A percentile compares a stretch with the other conserved stretches of the same genome.
These are phyloP conservation scores for Candida jianshihensis DNA, from an alignment of 805 yeast genomes.

Conservation along the genomic window DNA sequence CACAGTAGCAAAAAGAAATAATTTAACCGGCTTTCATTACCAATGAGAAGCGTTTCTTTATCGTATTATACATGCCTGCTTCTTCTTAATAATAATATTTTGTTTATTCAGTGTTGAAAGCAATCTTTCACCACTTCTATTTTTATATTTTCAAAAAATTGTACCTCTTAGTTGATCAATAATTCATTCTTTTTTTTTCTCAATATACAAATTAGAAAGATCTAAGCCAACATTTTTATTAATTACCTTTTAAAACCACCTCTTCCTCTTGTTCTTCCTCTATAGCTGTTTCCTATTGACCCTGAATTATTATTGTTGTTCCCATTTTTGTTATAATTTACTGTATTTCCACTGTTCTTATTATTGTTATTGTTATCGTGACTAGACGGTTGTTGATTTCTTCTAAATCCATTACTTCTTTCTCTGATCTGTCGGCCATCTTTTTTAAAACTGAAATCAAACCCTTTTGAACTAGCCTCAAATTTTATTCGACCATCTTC, in stretches of 20 bases:
- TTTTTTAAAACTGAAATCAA: constrained; percentile 49
- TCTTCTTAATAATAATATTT: too few species aligned
- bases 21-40: too few species aligned
- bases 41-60: too few species aligned
- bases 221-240: too few species aligned
- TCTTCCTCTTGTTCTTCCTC: constrained; percentile 19
- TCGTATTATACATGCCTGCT: too few species aligned
- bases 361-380: not conserved
- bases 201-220: too few species aligned
- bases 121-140: too few species aligned
- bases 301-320: constrained; percentile 1
- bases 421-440: constrained; percentile 18
- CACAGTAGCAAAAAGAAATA: too few species aligned
- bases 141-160: too few species aligned
- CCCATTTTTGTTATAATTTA: constrained; percentile 1
- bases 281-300: constrained; percentile 3
- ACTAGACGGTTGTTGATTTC: constrained; percentile 10
- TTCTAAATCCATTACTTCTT: constrained; percentile 11
- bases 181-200: too few species aligned
- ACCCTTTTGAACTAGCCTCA: constrained; percentile 52
- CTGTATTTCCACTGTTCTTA: not conserved
- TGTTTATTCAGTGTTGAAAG: too few species aligned
- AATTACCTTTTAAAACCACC: constrained; percentile 20
- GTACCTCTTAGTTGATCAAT: too few species aligned
- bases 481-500: constrained; percentile 42